Conservation (phyloP, 2,329 filamentous ascomycete species). For the Fusarium sp. region DNA sequence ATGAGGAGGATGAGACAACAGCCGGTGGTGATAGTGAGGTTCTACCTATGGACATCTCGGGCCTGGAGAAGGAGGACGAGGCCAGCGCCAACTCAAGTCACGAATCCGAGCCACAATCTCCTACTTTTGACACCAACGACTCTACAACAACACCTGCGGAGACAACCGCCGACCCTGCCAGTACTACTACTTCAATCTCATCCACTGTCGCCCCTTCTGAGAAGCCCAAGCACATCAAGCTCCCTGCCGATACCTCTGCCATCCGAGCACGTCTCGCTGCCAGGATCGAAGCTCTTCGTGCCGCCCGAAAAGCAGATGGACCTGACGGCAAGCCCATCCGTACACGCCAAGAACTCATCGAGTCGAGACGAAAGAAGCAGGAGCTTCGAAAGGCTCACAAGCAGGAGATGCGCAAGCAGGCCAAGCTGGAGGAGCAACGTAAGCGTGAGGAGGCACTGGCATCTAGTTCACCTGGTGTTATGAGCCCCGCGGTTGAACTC, state of each 20-base stretch:
- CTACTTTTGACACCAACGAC: constrained; percentile 69
- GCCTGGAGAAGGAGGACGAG: constrained; percentile 57
- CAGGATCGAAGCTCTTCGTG: constrained; percentile 86
- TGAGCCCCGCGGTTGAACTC: constrained; percentile 67
- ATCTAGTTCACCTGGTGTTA: constrained; percentile 70
- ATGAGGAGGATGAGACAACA: constrained; percentile 28
- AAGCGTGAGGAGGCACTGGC: constrained; percentile 73
- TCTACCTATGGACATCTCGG: constrained; percentile 46
- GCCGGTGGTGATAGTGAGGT: constrained; percentile 30
- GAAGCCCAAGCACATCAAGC: constrained; percentile 74
- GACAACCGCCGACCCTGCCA: constrained; percentile 61
- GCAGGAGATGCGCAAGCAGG: constrained; percentile 82
- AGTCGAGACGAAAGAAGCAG: constrained; percentile 88
- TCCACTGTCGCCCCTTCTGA: constrained; percentile 71
- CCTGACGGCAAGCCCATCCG: constrained; percentile 81
- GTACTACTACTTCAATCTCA: constrained; percentile 75
- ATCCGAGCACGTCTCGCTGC: constrained; percentile 84
- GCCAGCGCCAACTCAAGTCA: constrained; percentile 61
- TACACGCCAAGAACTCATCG: constrained; percentile 91
- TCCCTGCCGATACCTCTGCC: constrained; percentile 78
- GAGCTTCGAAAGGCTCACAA: constrained; percentile 88
- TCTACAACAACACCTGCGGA: constrained; percentile 55
- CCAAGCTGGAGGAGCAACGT: constrained; percentile 82
- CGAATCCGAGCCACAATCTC: constrained; percentile 63
- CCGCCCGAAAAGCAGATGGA: constrained; percentile 87